Percentiles rank a stretch among this genome's conserved stretches.
phyloP scores from a whole-genome alignment of 139 green algal genomes.

The Nannochloris sp. region DNA sequence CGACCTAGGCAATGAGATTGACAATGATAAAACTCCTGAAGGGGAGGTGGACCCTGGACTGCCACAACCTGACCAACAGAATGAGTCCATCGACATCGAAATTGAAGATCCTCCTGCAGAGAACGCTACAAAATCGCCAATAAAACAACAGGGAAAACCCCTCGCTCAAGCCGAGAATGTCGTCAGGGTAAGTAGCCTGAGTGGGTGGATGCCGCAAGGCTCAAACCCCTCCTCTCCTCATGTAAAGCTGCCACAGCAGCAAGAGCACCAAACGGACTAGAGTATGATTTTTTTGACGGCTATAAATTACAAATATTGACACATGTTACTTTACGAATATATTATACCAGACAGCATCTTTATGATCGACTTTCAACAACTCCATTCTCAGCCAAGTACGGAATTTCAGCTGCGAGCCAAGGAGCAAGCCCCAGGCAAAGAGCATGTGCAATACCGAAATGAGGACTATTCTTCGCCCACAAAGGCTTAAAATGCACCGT shows the following conservation, averaged over 20 bases:
- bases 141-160: background rate
- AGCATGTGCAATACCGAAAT: constrained; percentile 92
- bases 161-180: background rate
- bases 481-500: constrained; percentile 98
- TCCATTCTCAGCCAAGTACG: constrained; percentile 77
- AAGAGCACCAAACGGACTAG: too few relatives aligned
- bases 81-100: background rate
- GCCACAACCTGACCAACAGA: background rate
- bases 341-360: too few relatives aligned
- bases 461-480: constrained; percentile 84
- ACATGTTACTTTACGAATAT: too few relatives aligned
- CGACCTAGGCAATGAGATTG: background rate
- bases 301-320: too few relatives aligned
- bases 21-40: background rate
- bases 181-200: constrained; percentile 4
- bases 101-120: background rate
- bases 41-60: background rate
- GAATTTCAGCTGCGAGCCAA: constrained; percentile 92
- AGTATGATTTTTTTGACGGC: too few relatives aligned
- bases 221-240: too few relatives aligned
- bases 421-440: constrained; percentile 88
- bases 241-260: too few relatives aligned
- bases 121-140: background rate
- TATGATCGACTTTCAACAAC: constrained; percentile 53
- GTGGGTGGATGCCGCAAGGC: constrained; percentile 7